Evolutionary conservation across 2,329 filamentous ascomycete species (phyloP).

Genomic region (Fusarium agapanthi): DNA sequence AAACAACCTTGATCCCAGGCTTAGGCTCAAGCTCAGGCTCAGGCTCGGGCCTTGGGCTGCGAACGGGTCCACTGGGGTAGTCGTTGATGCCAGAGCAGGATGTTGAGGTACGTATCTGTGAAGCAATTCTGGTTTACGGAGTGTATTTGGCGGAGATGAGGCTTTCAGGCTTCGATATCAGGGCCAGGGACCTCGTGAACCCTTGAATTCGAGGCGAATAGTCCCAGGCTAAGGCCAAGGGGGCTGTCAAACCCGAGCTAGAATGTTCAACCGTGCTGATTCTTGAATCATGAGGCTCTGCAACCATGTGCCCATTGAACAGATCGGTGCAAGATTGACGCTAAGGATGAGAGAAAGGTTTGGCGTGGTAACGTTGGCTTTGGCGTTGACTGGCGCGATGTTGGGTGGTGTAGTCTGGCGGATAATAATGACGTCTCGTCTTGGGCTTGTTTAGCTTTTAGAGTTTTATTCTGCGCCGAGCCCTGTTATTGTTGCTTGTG

Average conservation of each 20-base stretch:
- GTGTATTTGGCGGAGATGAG: constrained; percentile 17
- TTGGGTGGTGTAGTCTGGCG: constrained; percentile 11
- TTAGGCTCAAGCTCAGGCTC: constrained; percentile 2
- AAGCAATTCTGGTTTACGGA: background rate
- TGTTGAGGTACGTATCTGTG: background rate
- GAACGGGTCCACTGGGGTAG: constrained; percentile 20
- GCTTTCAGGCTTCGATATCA: constrained; percentile 22
- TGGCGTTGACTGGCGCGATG: background rate
- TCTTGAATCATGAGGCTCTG: constrained; percentile 41
- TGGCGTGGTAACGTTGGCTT: constrained; percentile 23
- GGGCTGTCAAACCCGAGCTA: constrained; percentile 23
- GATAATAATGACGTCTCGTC: constrained; percentile 37
- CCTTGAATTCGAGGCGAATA: constrained; percentile 18
- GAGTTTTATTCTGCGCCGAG: constrained; percentile 13
- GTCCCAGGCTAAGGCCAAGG: constrained; percentile 8
- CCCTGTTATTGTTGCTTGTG: constrained; percentile 32
- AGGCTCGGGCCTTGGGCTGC: constrained; percentile 20
- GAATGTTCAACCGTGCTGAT: constrained; percentile 13
- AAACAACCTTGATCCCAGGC: constrained; percentile 17
- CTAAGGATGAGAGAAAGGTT: background rate
- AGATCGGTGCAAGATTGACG: constrained; percentile 3
- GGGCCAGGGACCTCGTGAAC: constrained; percentile 30
- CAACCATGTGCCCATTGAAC: constrained; percentile 9
- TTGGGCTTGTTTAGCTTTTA: background rate
- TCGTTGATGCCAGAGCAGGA: background rate